Percentiles rank a stretch among this genome's conserved stretches.
phyloP scores from a whole-genome alignment of 768 basidiomycete species.

The Podaxis mareebaensis region DNA sequence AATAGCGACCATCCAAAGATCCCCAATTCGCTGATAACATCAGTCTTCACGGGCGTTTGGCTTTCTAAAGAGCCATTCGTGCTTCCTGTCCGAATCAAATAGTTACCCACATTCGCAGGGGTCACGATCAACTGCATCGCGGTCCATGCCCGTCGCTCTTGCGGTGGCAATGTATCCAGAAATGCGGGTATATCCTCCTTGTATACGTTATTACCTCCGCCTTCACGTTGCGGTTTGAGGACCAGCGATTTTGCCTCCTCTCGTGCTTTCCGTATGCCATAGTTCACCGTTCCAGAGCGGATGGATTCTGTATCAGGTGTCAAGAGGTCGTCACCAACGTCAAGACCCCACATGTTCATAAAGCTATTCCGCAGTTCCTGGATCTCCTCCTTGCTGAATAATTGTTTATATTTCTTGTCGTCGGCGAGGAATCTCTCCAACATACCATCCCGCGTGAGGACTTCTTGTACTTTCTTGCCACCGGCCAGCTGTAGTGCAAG shows the following conservation, averaged over 20 bases:
- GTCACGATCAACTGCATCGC: slow-evolving; percentile 92
- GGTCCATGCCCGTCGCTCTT: slow-evolving; percentile 86
- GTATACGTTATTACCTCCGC: slow-evolving; percentile 97
- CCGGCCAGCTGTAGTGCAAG: slow-evolving; percentile 94
- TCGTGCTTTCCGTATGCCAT: slow-evolving; percentile 54
- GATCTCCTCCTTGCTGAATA: slow-evolving; percentile 41
- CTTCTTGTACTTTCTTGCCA: slow-evolving; percentile 94
- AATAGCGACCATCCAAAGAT: slow-evolving; percentile 91
- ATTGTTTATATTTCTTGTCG: slow-evolving; percentile 31
- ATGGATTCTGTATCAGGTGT: slow-evolving; percentile 30
- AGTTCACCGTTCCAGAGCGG: slow-evolving; percentile 30
- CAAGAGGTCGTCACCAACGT: slow-evolving; percentile 42
- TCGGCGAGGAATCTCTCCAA: slow-evolving; percentile 71
- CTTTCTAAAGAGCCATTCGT: slow-evolving; percentile 23
- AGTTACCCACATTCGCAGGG: slow-evolving; percentile 65
- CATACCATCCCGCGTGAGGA: slow-evolving; percentile 69
- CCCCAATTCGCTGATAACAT: slow-evolving; percentile 88
- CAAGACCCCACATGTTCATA: slow-evolving; percentile 88
- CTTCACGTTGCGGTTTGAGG: slow-evolving; percentile 97
- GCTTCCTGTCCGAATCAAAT: slow-evolving; percentile 75
- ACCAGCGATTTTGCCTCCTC: slow-evolving; percentile 60
- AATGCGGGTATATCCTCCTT: slow-evolving; percentile 78
- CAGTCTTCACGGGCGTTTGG: slow-evolving; percentile 49
- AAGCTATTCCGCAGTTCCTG: slow-evolving; percentile 70
- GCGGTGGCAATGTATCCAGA: slow-evolving; percentile 57